Conservation (phyloP, 257 asterid genomes). For the Solanum virginianum region DNA sequence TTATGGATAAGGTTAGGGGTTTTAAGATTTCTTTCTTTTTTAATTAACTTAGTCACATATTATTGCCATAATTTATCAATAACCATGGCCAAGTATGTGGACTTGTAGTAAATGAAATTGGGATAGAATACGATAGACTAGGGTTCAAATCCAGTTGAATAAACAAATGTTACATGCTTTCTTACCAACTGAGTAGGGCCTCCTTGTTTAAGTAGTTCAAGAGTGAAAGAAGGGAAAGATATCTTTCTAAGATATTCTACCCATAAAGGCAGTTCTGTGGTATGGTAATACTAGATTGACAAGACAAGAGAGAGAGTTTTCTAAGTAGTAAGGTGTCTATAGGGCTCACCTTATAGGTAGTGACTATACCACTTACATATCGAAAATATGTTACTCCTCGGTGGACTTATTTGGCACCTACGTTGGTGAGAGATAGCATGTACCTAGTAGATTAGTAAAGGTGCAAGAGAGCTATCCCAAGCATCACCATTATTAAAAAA, state of each 20-base stretch:
- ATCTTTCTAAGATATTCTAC: too few relatives aligned
- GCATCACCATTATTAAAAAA: background rate
- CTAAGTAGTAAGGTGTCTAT: too few relatives aligned
- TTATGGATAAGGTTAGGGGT: background rate
- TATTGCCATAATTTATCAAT: background rate
- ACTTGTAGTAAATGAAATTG: background rate
- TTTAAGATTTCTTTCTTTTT: background rate
- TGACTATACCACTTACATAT: too few relatives aligned
- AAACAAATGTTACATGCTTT: background rate
- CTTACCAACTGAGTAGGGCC: background rate
- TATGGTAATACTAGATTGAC: too few relatives aligned
- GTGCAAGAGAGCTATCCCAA: background rate
- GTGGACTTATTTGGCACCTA: background rate
- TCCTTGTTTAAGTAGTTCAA: too few relatives aligned
- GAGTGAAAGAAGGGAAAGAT: too few relatives aligned
- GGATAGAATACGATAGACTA: background rate
- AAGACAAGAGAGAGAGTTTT: too few relatives aligned
- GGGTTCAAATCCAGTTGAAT: background rate
- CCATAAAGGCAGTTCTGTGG: too few relatives aligned
- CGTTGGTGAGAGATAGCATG: background rate
- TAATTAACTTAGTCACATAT: background rate
- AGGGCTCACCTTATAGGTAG: too few relatives aligned
- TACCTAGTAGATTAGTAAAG: background rate
- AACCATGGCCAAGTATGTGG: background rate
- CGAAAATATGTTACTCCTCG: background rate